phyloP scores from a whole-genome alignment of 768 basidiomycete genomes.

The Pleurotus giganteus region DNA sequence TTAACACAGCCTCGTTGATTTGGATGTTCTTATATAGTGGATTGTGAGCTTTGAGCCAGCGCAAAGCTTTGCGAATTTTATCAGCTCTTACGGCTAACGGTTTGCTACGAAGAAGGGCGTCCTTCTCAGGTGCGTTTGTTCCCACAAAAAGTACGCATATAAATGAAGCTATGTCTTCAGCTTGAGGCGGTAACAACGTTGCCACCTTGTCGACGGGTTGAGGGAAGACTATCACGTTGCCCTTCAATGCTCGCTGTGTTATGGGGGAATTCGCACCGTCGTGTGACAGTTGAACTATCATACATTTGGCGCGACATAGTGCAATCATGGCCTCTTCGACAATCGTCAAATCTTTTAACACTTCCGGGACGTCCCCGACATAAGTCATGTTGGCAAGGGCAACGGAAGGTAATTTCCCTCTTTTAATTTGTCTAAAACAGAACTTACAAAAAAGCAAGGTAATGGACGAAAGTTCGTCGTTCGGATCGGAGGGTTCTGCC shows the following conservation, averaged over 20 bases:
- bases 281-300: conserved; percentile 30
- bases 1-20: conserved; percentile 21
- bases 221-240: conserved; percentile 40
- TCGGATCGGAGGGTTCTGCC: neutral
- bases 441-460: conserved; percentile 17
- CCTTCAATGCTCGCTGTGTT: conserved; percentile 31
- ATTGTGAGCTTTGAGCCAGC: conserved; percentile 37
- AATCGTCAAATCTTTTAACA: conserved; percentile 27
- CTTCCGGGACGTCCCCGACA: conserved; percentile 27
- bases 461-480: neutral
- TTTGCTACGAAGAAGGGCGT: conserved; percentile 34
- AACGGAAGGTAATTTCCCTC: conserved; percentile 19
- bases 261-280: conserved; percentile 4
- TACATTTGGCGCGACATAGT: conserved; percentile 31
- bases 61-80: conserved; percentile 28
- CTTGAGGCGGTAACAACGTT: conserved; percentile 28
- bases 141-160: conserved; percentile 43
- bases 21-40: conserved; percentile 27
- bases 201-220: conserved; percentile 28
- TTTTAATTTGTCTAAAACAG: conserved; percentile 17
- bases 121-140: conserved; percentile 17
- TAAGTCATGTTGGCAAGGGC: conserved; percentile 30
- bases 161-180: conserved; percentile 31
- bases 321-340: conserved; percentile 41
- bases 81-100: conserved; percentile 30